A percentile compares a stretch with the other conserved stretches of the same genome.
Conservation (phyloP, 1,284 basidiomycete species). For the Ustilago vetiveriae region DNA sequence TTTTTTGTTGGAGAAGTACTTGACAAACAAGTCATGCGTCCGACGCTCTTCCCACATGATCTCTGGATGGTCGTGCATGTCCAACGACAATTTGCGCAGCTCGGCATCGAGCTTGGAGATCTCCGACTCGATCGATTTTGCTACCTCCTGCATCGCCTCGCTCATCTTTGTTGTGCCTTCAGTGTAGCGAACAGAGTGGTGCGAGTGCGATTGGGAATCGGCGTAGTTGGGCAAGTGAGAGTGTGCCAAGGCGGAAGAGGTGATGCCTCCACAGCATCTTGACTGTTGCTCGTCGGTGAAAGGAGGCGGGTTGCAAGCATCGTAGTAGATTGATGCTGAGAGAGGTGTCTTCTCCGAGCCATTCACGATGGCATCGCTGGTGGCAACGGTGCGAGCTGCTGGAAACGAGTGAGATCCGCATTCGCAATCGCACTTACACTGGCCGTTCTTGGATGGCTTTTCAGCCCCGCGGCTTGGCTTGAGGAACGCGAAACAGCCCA, state of each 20-base stretch:
- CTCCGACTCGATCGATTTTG: conserved; percentile 46
- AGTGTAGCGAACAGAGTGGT: conserved; percentile 14
- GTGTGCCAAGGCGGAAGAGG: conserved; percentile 5
- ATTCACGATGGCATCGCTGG: no score
- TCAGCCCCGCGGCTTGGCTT: conserved; percentile 21
- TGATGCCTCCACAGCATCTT: conserved; percentile 34
- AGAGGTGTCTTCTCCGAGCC: conserved; percentile 25
- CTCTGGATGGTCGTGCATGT: conserved; percentile 66
- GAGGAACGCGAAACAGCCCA: conserved; percentile 39
- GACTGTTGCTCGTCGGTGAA: conserved; percentile 13
- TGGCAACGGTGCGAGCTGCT: not conserved
- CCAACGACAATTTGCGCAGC: conserved; percentile 65
- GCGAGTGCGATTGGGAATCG: conserved; percentile 21
- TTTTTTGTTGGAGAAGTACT: conserved; percentile 38
- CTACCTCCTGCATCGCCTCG: conserved; percentile 23
- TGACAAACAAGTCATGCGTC: conserved; percentile 60
- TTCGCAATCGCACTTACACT: conserved; percentile 20
- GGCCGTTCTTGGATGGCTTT: conserved; percentile 11
- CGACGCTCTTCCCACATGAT: conserved; percentile 59
- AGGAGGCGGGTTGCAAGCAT: conserved; percentile 43
- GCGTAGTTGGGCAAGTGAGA: conserved; percentile 32
- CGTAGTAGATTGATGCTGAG: conserved; percentile 37
- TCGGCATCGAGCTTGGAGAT: conserved; percentile 50
- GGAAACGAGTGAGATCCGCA: not conserved
- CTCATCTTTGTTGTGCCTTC: conserved; percentile 12